These are phyloP conservation scores for Saussurea involucrata DNA, from an alignment of 129 eudicot genomes.

Conservation along the genomic window DNA sequence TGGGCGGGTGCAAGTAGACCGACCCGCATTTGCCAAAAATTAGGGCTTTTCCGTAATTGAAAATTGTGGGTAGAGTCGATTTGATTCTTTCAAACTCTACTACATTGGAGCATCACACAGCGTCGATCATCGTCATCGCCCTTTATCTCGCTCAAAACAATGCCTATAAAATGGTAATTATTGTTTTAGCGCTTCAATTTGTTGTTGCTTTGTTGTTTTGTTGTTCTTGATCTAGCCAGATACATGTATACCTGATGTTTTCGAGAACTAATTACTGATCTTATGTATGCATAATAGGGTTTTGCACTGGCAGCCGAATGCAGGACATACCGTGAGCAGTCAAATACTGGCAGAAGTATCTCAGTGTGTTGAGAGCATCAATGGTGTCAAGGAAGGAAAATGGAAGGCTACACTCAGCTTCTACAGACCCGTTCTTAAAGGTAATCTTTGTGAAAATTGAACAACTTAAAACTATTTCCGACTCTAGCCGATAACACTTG, in stretches of 20 bases:
- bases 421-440: slow-evolving; percentile 74
- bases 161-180: slow-evolving; percentile 34
- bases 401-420: slow-evolving; percentile 85
- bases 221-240: neutral
- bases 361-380: slow-evolving; percentile 83
- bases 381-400: slow-evolving; percentile 84
- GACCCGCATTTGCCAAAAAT: neutral
- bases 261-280: neutral
- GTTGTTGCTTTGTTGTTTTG: neutral
- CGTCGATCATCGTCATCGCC: neutral
- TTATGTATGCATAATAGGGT: slow-evolving; percentile 45
- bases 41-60: neutral
- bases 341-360: slow-evolving; percentile 78
- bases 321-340: slow-evolving; percentile 71
- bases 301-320: slow-evolving; percentile 91
- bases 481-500: neutral
- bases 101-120: neutral
- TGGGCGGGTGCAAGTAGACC: too few relatives aligned
- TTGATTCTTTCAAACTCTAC: neutral
- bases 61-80: neutral
- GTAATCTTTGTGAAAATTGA: slow-evolving; percentile 17
- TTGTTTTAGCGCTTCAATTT: neutral
- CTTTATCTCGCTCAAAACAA: neutral
- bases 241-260: neutral
- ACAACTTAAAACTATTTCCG: neutral